Base-by-base conservation (phyloP, 441 rosid species). In the Hura crepitans region DNA sequence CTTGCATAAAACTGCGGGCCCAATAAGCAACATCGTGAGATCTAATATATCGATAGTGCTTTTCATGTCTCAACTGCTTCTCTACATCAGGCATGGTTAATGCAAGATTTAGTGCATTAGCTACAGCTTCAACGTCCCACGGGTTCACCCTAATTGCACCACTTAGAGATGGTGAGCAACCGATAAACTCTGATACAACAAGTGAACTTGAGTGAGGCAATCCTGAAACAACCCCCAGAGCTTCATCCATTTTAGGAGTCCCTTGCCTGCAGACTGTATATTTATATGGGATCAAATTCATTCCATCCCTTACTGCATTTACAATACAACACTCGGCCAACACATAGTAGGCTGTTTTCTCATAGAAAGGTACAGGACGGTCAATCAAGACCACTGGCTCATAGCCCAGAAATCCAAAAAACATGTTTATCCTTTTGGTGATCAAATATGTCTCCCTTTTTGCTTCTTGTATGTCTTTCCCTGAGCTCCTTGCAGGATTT, bases 91-190 rank as follows among this genome's bases (percentile, higher is more conserved):
- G 62, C 89, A 80, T 81, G 8, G 67, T 77, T 28, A 90, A 75
- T 47, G 93, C 90, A 15, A 74, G 35, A 71, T 70, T 62, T 9
- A 90, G 66, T 17, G 96, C 92, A 57, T 88, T 85, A 11, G 93
- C 82, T 35, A 90, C 93, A 14, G 85, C 90, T 69, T 83, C 85
- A 65, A 81, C 70, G 49, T 90, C 86, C 93, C 93, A 90, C 17
- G 96, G 96, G 68, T 90, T 90, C 68, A 90, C 89, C 80, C 93
- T 82, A 42, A 90, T 83, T 4, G 96, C 96, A 14, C 96, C 96
- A 67, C 96, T 90, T 59, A 90, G 68, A 42, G 96, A 90, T 62
- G 96, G 96, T 20, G 96, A 88, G 71, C 96, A 90, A 51, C 96
- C 96, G 0, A 81, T 80, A 65, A 90, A 90, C 78, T 90, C 96